Percentiles rank a stretch among this genome's conserved stretches.
These are phyloP conservation scores for Amanita exitialis DNA, from an alignment of 768 basidiomycete species.

Conservation along the genomic window DNA sequence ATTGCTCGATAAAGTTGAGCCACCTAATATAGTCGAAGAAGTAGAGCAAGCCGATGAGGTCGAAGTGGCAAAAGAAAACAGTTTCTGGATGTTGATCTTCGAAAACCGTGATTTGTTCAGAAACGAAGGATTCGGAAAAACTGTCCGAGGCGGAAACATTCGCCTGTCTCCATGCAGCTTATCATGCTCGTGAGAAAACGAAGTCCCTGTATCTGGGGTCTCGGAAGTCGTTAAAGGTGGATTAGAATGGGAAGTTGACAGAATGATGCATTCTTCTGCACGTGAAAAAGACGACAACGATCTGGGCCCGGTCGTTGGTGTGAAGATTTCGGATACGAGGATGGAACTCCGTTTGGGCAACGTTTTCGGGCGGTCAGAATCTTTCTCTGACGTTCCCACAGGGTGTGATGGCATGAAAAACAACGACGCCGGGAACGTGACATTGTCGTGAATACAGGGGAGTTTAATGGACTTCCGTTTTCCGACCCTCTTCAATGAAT, in stretches of 20 bases:
- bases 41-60: background rate
- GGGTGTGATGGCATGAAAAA: background rate
- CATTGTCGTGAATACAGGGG: slow-evolving; percentile 11
- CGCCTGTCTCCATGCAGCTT: background rate
- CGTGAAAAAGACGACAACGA: slow-evolving; percentile 16
- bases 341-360: slow-evolving; percentile 28
- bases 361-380: slow-evolving; percentile 14
- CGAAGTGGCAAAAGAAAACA: slow-evolving; percentile 25
- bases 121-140: slow-evolving; percentile 24
- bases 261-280: slow-evolving; percentile 19
- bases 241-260: slow-evolving; percentile 14
- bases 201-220: slow-evolving; percentile 9
- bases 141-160: slow-evolving; percentile 13
- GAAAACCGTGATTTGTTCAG: slow-evolving; percentile 27
- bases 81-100: slow-evolving; percentile 24
- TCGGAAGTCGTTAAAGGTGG: slow-evolving; percentile 8
- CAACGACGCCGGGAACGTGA: background rate
- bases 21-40: background rate
- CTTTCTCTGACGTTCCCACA: slow-evolving; percentile 4
- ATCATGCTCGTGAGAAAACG: background rate
- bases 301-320: slow-evolving; percentile 13
- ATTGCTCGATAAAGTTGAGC: background rate
- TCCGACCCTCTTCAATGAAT: slow-evolving; percentile 12
- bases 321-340: slow-evolving; percentile 28
- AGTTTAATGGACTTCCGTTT: slow-evolving; percentile 20